Conservation (phyloP, 768 basidiomycete species). For the Sarcomyxa edulis region DNA sequence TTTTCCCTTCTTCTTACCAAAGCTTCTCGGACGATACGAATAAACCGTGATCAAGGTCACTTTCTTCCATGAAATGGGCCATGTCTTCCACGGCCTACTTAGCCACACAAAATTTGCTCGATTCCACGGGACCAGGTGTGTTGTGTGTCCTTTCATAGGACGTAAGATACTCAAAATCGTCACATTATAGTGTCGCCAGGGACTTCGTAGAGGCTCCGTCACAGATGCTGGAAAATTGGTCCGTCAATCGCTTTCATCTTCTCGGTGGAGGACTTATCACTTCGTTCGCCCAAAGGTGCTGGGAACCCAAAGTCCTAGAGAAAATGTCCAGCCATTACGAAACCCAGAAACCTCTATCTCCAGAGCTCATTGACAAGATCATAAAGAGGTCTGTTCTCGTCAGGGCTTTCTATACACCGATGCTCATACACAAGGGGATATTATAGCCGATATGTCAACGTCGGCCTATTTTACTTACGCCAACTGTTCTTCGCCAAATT, state of each 20-base stretch:
- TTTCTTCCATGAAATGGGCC: conserved; percentile 90
- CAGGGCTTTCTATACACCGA: no score
- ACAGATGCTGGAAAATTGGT: conserved; percentile 94
- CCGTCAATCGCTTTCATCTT: conserved; percentile 6
- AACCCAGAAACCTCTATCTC: conserved; percentile 63
- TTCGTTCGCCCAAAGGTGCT: conserved; percentile 66
- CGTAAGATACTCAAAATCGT: not conserved
- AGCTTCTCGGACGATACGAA: no score
- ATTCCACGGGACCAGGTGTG: conserved; percentile 76
- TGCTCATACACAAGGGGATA: no score
- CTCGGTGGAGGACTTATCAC: not conserved
- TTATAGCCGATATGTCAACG: conserved; percentile 67
- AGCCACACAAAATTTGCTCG: conserved; percentile 64
- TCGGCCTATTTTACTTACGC: conserved; percentile 76
- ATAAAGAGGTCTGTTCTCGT: conserved; percentile 67
- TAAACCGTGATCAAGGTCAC: no score
- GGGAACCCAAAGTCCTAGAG: conserved; percentile 74
- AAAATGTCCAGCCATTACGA: conserved; percentile 80
- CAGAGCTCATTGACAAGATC: conserved; percentile 73
- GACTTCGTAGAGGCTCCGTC: conserved; percentile 90
- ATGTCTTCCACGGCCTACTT: conserved; percentile 66
- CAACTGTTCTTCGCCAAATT: conserved; percentile 84
- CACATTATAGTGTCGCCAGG: conserved; percentile 48
- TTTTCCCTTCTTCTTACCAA: no score
- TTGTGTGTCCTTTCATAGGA: not conserved